Evolutionary conservation across 2,329 filamentous ascomycete genomes (phyloP).

Genomic region (Ophiostoma tasmaniense): DNA sequence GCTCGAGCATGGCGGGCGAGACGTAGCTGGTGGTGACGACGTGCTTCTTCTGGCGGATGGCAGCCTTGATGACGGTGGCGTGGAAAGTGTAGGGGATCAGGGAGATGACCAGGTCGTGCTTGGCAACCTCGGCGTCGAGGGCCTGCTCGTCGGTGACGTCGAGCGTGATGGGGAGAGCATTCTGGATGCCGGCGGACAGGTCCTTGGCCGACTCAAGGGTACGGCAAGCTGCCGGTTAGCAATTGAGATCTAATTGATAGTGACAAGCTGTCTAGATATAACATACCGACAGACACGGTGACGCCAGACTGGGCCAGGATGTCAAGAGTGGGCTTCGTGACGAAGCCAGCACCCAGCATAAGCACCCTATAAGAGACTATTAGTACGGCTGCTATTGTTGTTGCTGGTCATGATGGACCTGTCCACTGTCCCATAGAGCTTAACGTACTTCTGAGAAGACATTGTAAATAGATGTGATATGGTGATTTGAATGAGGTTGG

Average conservation of each 20-base stretch:
- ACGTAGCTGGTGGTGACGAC: constrained; percentile 94
- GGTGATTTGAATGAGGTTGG: constrained; percentile 3
- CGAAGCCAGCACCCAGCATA: constrained; percentile 48
- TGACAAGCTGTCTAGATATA: constrained; percentile 28
- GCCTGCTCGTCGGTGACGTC: constrained; percentile 71
- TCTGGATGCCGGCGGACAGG: constrained; percentile 62
- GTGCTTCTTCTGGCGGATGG: constrained; percentile 88
- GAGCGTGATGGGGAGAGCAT: constrained; percentile 69
- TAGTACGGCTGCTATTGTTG: neutral
- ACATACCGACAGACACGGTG: constrained; percentile 55
- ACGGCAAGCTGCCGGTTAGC: constrained; percentile 56
- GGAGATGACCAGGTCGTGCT: constrained; percentile 70
- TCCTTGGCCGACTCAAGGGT: constrained; percentile 69
- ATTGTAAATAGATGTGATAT: constrained; percentile 10
- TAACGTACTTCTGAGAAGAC: constrained; percentile 14
- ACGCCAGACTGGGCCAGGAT: constrained; percentile 53
- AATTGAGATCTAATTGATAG: neutral
- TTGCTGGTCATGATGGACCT: neutral
- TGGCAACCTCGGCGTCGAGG: constrained; percentile 70
- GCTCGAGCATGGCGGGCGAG: constrained; percentile 83
- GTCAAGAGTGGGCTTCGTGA: constrained; percentile 57
- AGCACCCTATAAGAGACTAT: constrained; percentile 19
- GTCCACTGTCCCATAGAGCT: neutral
- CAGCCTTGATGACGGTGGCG: constrained; percentile 81
- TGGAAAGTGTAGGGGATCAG: constrained; percentile 92